Conservation (phyloP, 148 eudicot genomes). For the Pharnaceum exiguum region DNA sequence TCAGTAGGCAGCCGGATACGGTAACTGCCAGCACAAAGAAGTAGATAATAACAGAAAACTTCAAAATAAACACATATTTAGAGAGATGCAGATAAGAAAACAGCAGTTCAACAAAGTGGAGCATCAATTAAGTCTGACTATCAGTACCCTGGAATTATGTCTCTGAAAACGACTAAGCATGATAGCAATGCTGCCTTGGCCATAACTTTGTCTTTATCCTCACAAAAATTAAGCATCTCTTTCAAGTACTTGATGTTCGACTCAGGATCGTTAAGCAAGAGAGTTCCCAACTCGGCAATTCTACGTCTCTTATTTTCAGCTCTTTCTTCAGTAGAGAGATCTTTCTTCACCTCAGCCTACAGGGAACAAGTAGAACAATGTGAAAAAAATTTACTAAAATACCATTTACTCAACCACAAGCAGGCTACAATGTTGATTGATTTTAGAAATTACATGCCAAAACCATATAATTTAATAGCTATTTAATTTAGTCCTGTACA, state of each 20-base stretch:
- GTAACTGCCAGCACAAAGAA: constrained; percentile 40
- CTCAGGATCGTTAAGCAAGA: constrained; percentile 80
- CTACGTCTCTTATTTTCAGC: constrained; percentile 53
- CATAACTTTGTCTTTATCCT: constrained; percentile 55
- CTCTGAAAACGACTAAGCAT: constrained; percentile 76
- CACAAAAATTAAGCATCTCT: constrained; percentile 71
- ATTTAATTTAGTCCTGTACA: no score
- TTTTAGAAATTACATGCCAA: no score
- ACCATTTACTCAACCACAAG: no score
- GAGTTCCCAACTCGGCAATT: constrained; percentile 88
- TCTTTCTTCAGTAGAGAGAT: constrained; percentile 64
- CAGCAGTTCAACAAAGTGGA: neutral
- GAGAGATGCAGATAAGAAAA: constrained; percentile 1
- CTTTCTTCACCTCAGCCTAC: constrained; percentile 82
- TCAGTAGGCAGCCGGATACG: constrained; percentile 95
- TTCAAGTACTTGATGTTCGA: constrained; percentile 60
- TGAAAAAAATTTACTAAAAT: neutral
- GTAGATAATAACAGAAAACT: neutral
- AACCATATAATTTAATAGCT: no score
- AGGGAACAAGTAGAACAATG: constrained; percentile 12
- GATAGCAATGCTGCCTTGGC: constrained; percentile 64
- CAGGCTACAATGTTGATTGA: no score
- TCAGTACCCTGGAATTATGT: constrained; percentile 88
- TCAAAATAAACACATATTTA: neutral
- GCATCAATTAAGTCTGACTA: neutral